Evolutionary conservation across 805 yeast genomes (phyloP).

Genomic region (Metschnikowia shivogae): DNA sequence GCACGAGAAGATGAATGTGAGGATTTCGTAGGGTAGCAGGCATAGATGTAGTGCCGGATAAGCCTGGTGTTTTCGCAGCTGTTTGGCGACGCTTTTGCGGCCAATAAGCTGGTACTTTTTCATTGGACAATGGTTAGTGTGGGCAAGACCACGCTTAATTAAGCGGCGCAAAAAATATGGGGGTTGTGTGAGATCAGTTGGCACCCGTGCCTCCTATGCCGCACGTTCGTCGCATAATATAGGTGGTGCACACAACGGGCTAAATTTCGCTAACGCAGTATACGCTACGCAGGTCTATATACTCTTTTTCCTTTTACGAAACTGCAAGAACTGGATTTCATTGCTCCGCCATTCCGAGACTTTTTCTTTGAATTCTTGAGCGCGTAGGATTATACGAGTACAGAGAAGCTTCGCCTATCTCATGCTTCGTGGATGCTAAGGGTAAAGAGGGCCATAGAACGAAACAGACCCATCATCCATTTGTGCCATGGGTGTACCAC

Average conservation of each 20-base stretch:
- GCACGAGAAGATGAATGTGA: conserved; percentile 30
- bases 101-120: conserved; percentile 43
- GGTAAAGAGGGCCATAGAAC: too few species aligned
- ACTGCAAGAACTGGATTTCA: too few species aligned
- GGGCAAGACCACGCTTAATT: background rate
- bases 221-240: background rate
- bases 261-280: background rate
- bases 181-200: background rate
- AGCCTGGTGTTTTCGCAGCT: conserved; percentile 4
- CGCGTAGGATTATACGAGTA: too few species aligned
- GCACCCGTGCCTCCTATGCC: background rate
- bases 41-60: conserved; percentile 33
- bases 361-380: too few species aligned
- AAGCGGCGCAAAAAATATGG: background rate
- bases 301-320: too few species aligned
- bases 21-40: conserved; percentile 43
- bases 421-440: too few species aligned
- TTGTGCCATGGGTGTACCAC: too few species aligned
- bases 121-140: conserved; percentile 19
- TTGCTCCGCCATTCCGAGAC: too few species aligned
- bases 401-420: too few species aligned
- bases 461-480: too few species aligned
- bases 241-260: background rate
- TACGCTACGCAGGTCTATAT: background rate
- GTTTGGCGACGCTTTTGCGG: conserved; percentile 22